These are phyloP conservation scores for Cryptosporidium tyzzeri DNA, from an alignment of 169 alveolate species.

Conservation along the genomic window DNA sequence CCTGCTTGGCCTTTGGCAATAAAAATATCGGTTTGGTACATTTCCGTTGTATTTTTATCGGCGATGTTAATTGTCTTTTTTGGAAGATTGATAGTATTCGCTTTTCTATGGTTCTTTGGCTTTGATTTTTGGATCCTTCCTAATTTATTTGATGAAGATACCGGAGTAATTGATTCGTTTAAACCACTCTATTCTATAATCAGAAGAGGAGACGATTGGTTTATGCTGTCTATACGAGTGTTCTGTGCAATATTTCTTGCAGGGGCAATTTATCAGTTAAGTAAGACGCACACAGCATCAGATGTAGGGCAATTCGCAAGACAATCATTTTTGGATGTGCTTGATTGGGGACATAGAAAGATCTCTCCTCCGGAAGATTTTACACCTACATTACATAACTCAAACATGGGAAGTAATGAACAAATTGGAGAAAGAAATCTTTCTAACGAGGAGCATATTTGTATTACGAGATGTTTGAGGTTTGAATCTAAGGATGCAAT, in stretches of 20 bases:
- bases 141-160: conserved; percentile 88
- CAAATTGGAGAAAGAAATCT: background rate
- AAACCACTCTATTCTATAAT: conserved; percentile 83
- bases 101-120: conserved; percentile 87
- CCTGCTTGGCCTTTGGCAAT: conserved; percentile 89
- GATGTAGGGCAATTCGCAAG: conserved; percentile 86
- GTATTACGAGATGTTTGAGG: conserved; percentile 52
- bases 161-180: conserved; percentile 89
- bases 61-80: conserved; percentile 81
- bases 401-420: background rate
- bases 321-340: conserved; percentile 86
- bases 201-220: conserved; percentile 82
- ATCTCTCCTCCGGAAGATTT: conserved; percentile 60
- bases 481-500: conserved; percentile 67
- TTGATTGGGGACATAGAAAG: conserved; percentile 89
- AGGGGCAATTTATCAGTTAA: conserved; percentile 85
- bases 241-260: conserved; percentile 86
- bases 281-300: conserved; percentile 86
- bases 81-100: conserved; percentile 82
- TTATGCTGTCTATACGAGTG: conserved; percentile 82
- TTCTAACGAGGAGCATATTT: conserved; percentile 28
- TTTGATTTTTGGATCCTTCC: conserved; percentile 89
- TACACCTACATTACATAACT: conserved; percentile 48
- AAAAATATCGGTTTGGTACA: conserved; percentile 87
- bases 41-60: conserved; percentile 85